Base-by-base conservation (phyloP, 2,329 filamentous ascomycete genomes). In the Colletotrichum tropicicola region DNA sequence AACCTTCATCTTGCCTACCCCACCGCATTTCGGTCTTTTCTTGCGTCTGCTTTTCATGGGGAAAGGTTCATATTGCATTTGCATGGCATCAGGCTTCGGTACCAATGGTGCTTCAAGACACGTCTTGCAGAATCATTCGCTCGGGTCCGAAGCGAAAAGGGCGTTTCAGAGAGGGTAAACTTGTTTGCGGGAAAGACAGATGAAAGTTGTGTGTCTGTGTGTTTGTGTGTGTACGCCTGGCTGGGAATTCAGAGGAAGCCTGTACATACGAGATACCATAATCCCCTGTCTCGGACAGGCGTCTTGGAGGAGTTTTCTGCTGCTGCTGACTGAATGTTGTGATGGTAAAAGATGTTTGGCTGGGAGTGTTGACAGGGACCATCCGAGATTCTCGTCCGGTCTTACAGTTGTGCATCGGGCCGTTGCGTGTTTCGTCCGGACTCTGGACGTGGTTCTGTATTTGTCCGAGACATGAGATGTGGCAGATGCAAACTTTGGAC, bases 241-340 rank as follows among this genome's bases (percentile, higher is more conserved):
- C 56, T 30, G 47, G 39, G 21, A 23, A 30, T 44, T 41, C 43
- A 52, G 45, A 28, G 43, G 52, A 56, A 44, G 53, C 37, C 51
- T 67, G 64, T 68, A 68, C 64, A 67, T 67, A 67, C 54, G 28
- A 68, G 66, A 68, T 68, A 60, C 60, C 65, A 64, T 59, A 68
- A 64, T 64, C 23, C 44, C 66, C 64, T 67, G 66, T 68, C 49
- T 59, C 59, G 37, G 41, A 59, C 51, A 64, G 64, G 55, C 52
- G 55, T 61, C 45, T 58, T 58, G 52, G 45, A 45, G 27, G 35
- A 32, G 37, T 28, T n/a, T 35, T 7, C 43, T 47, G 2, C 9
- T 45, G 9, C 13, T 48, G n/a, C 23, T 51, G 32, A 49, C 13
- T 35, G 17, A 17, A 17, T 49, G 25, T 12, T 30, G 6, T 12